Percentiles rank a stretch among this genome's conserved stretches.
phyloP scores from a whole-genome alignment of 1,139 yeast species.

The Debaryomycetaceae sp. region DNA sequence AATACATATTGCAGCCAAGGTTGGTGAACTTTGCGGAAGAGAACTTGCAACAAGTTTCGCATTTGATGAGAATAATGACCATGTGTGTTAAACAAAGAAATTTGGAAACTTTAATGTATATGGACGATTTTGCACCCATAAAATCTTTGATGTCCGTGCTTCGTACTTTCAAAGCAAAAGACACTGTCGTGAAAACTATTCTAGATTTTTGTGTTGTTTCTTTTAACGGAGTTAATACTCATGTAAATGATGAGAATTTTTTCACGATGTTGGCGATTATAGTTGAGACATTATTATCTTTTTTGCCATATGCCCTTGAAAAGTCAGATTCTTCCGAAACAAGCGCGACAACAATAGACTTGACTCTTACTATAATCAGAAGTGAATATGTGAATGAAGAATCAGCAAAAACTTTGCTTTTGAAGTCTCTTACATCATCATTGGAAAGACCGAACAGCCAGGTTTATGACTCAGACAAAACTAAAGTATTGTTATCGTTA shows the following conservation, averaged over 20 bases:
- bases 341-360: conserved; percentile 49
- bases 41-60: conserved; percentile 79
- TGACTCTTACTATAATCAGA: conserved; percentile 55
- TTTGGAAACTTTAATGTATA: conserved; percentile 51
- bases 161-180: conserved; percentile 58
- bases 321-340: conserved; percentile 45
- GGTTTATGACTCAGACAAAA: conserved; percentile 46
- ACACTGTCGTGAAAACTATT: conserved; percentile 55
- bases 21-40: conserved; percentile 65
- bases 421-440: conserved; percentile 58
- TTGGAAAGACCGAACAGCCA: conserved; percentile 60
- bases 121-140: conserved; percentile 55
- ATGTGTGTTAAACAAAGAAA: conserved; percentile 56
- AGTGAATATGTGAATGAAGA: conserved; percentile 59
- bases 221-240: conserved; percentile 25
- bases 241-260: conserved; percentile 41
- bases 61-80: conserved; percentile 65
- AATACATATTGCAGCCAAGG: conserved; percentile 60
- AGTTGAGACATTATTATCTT: conserved; percentile 52
- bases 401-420: conserved; percentile 51
- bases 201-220: conserved; percentile 54
- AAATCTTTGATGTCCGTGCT: conserved; percentile 56
- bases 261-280: conserved; percentile 51
- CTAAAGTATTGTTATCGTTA: conserved; percentile 58
- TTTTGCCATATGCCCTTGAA: conserved; percentile 49